Evolutionary conservation across 2,329 filamentous ascomycete genomes (phyloP), one percentile per base, ranked within the genome.

Genomic region (Dendrostoma leiphaemia): DNA sequence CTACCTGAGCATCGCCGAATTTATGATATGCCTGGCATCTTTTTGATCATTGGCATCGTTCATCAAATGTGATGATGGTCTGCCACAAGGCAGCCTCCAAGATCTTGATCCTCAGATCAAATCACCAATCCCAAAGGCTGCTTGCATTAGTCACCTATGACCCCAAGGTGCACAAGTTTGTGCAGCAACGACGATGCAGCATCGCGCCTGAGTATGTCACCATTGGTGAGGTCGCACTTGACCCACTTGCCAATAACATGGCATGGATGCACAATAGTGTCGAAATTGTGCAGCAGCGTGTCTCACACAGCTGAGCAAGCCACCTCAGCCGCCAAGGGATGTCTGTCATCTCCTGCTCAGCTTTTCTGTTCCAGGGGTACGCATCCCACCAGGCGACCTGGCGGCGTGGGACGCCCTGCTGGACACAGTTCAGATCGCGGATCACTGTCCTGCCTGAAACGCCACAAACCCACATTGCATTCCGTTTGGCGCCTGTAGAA

Each of bases 381-480:
- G 17, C 15, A 23, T 44, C 37, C 44, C 45, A 37, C 34, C 13
- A 6, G 17, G 34, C 6, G n/a, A n/a, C n/a, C n/a, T n/a, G n/a
- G n/a, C n/a, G n/a, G 24, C 8, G 23, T 37, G 28, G n/a, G 23
- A n/a, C 45, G 41, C 23, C 51, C 31, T 29, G 38, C 24, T 28
- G n/a, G 23, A 37, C 37, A 32, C 47, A 47, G 21, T 26, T n/a
- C 34, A 35, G 24, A 41, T n/a, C 3, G 26, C 48, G 48, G 34
- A 47, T n/a, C 28, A 32, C 17, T 17, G 19, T 24, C 23, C 41
- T 46, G 31, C 19, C 23, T 31, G 32, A 29, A 19, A 48, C 48
- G 48, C 53, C 47, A 49, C 26, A 41, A 6, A n/a, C 23, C 6
- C 34, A 47, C 48, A 47, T 55, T 55, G 35, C 43, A 43, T 35